Base-by-base conservation (phyloP, 2,329 filamentous ascomycete species). In the Chalara sp. region DNA sequence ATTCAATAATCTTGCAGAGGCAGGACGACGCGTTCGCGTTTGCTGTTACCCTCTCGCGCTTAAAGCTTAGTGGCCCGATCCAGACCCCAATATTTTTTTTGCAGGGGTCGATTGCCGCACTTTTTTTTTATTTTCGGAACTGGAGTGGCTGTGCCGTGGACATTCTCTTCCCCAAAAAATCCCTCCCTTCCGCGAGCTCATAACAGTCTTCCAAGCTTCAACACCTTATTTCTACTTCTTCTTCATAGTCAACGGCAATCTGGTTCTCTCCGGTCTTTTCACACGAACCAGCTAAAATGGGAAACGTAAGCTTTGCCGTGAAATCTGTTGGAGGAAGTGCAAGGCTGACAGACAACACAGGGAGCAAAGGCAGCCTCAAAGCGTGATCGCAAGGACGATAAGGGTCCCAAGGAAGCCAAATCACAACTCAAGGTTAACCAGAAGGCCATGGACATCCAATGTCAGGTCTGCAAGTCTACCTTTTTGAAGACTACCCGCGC, bases 401-500 rank as follows among this genome's bases (percentile, higher is more conserved):
- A 21, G 21, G 78, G 85, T 56, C 67, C 66, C 57, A 79, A 49
- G 46, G 69, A 67, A 49, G 76, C 79, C 56, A 84, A 82, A 71
- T 87, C 84, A 57, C 84, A 87, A 70, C 75, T 84, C 65, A 87
- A 87, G 72, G 70, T 73, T 59, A 90, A 90, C 72, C 75, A 79
- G 61, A 75, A 83, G 60, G 86, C 87, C 53, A 86, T 83, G 74
- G 83, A 79, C 64, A 87, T 90, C 69, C 84, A 88, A 69, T 91
- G 87, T 77, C 72, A 79, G 59, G 75, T 82, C 63, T 91, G 87
- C 84, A 86, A 83, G 71, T 79, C 84, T 61, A 87, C 85, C 32
- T 90, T 91, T 73, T 78, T 90, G 60, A 84, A 85, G 74, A 91
- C 87, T 35, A 85, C 84, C 54, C 84, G 85, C 65, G 81, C 78